These are phyloP conservation scores for Aureobasidium sp. DNA, from an alignment of 2,329 filamentous ascomycete species.

Conservation along the genomic window DNA sequence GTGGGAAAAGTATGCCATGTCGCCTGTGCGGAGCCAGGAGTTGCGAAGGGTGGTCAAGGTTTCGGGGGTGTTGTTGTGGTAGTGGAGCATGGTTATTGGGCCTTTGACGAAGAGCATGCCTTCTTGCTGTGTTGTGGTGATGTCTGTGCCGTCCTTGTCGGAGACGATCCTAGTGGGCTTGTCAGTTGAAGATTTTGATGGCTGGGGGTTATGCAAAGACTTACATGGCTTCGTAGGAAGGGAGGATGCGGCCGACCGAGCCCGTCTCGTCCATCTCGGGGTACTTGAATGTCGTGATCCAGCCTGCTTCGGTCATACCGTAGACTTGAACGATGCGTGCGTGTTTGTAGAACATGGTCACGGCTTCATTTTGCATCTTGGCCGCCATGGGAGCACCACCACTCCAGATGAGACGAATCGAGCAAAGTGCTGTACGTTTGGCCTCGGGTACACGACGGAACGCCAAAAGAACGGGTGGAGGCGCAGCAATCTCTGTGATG, in stretches of 20 bases:
- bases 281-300: constrained; percentile 39
- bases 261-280: constrained; percentile 36
- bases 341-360: constrained; percentile 34
- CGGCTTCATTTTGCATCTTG: constrained; percentile 35
- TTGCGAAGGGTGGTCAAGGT: constrained; percentile 21
- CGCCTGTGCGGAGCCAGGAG: constrained; percentile 30
- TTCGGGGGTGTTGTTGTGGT: constrained; percentile 27
- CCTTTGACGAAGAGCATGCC: constrained; percentile 39
- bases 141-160: constrained; percentile 29
- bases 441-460: constrained; percentile 30
- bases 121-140: constrained; percentile 26
- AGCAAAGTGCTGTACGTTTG: constrained; percentile 32
- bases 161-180: constrained; percentile 17
- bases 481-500: constrained; percentile 44
- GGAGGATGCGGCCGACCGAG: constrained; percentile 42
- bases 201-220: no score
- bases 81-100: constrained; percentile 35
- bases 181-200: not conserved
- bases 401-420: constrained; percentile 39
- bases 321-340: constrained; percentile 44
- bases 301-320: constrained; percentile 48
- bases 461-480: constrained; percentile 38
- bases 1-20: constrained; percentile 30
- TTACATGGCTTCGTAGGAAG: constrained; percentile 31
- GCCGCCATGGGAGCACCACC: constrained; percentile 44